phyloP scores from a whole-genome alignment of 306 rosid species.

The Vicia faba region DNA sequence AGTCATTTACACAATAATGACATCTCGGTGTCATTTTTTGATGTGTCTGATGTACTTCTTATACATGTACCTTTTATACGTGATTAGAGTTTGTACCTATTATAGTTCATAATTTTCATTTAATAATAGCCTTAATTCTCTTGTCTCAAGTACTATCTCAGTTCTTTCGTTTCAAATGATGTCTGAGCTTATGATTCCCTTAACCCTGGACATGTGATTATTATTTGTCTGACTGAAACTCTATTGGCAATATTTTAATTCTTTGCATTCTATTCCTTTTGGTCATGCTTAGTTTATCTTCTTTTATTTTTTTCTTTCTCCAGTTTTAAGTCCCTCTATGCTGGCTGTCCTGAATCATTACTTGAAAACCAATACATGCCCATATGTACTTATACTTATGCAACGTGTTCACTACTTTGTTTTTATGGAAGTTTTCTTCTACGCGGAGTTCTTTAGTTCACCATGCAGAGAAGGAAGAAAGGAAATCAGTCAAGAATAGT shows the following conservation, averaged over 20 bases:
- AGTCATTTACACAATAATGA: slow-evolving; percentile 3
- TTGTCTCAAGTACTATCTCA: slow-evolving; percentile 7
- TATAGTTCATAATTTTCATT: slow-evolving; percentile 8
- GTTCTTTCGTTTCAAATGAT: slow-evolving; percentile 2
- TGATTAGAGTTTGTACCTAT: slow-evolving; percentile 7
- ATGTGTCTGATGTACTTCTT: slow-evolving; percentile 7
- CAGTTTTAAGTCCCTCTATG: slow-evolving; percentile 11
- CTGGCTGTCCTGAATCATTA: slow-evolving; percentile 15
- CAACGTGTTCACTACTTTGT: slow-evolving; percentile 12
- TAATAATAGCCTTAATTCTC: slow-evolving; percentile 1
- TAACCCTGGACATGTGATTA: slow-evolving; percentile 2
- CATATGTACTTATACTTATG: slow-evolving; percentile 16
- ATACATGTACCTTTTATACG: neutral
- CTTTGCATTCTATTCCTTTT: neutral
- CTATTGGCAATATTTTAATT: neutral
- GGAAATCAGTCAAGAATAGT: neutral
- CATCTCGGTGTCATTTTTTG: slow-evolving; percentile 16
- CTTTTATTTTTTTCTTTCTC: neutral
- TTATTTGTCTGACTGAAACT: slow-evolving; percentile 1
- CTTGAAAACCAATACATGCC: slow-evolving; percentile 19
- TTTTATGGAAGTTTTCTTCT: neutral
- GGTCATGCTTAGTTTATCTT: slow-evolving; percentile 1
- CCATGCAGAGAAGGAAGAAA: slow-evolving; percentile 13
- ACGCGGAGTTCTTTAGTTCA: slow-evolving; percentile 16
- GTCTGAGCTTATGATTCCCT: slow-evolving; percentile 15